Percentiles rank a stretch among this genome's conserved stretches.
Evolutionary conservation across 805 yeast species (phyloP).

Genomic region (Candida ulmi): DNA sequence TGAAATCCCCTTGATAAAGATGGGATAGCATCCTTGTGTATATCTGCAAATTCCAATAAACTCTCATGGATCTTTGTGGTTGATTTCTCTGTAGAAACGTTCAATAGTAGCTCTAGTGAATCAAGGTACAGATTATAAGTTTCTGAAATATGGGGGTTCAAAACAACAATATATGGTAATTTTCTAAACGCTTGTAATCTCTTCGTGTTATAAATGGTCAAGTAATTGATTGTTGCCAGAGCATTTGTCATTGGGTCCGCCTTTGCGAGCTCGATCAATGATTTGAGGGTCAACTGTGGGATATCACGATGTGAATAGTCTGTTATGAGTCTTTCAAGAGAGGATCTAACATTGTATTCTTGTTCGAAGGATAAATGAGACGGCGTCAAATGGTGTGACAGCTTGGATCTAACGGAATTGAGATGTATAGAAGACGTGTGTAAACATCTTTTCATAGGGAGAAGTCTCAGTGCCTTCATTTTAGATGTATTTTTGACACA

Average conservation of each 20-base stretch:
- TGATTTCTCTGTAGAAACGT: constrained; percentile 44
- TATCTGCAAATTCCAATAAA: constrained; percentile 55
- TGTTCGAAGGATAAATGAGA: constrained; percentile 33
- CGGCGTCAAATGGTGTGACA: constrained; percentile 16
- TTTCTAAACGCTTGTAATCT: constrained; percentile 64
- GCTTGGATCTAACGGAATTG: constrained; percentile 9
- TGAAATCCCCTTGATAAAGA: constrained; percentile 76
- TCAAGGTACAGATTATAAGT: constrained; percentile 69
- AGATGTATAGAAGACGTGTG: constrained; percentile 2
- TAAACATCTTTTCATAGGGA: constrained; percentile 1
- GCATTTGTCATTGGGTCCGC: constrained; percentile 31
- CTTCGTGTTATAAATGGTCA: constrained; percentile 61
- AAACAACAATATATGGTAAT: constrained; percentile 76
- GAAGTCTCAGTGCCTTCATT: background rate
- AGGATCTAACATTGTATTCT: constrained; percentile 52
- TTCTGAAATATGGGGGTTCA: constrained; percentile 81
- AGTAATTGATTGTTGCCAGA: constrained; percentile 48
- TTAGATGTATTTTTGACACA: no score
- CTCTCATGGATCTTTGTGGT: constrained; percentile 44
- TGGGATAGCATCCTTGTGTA: constrained; percentile 82
- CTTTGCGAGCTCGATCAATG: constrained; percentile 37
- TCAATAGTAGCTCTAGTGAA: constrained; percentile 51
- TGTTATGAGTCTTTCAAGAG: constrained; percentile 53
- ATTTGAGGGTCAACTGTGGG: constrained; percentile 47
- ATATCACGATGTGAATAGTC: constrained; percentile 48